These are phyloP conservation scores for Penicillium lividum DNA, from an alignment of 495 filamentous ascomycete genomes.

Conservation along the genomic window DNA sequence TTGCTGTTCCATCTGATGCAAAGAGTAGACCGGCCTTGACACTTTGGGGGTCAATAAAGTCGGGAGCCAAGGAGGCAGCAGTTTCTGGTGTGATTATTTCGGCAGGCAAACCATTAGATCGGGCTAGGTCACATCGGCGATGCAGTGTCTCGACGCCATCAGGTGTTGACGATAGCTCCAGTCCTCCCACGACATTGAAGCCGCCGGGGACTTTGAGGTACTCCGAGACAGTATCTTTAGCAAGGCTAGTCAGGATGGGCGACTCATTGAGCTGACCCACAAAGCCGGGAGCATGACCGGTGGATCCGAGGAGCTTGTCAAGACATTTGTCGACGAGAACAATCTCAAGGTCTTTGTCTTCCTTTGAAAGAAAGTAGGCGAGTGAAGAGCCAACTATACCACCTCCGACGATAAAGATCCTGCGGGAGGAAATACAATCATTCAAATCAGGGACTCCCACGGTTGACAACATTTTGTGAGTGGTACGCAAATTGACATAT, in stretches of 20 bases:
- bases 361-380: conserved; percentile 33
- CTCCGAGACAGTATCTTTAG: conserved; percentile 33
- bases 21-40: conserved; percentile 24
- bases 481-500: background rate
- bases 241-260: conserved; percentile 29
- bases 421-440: conserved; percentile 6
- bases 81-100: conserved; percentile 27
- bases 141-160: conserved; percentile 26
- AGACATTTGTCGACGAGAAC: conserved; percentile 31
- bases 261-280: conserved; percentile 43
- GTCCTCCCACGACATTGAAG: conserved; percentile 32
- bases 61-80: conserved; percentile 30
- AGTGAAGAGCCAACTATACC: conserved; percentile 48
- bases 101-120: conserved; percentile 25
- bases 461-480: conserved; percentile 11
- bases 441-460: conserved; percentile 21
- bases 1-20: conserved; percentile 32
- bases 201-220: conserved; percentile 31
- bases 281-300: conserved; percentile 36
- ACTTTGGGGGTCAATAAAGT: conserved; percentile 28
- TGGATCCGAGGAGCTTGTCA: conserved; percentile 26
- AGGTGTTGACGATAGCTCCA: conserved; percentile 31
- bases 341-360: conserved; percentile 19
- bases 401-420: conserved; percentile 44
- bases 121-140: conserved; percentile 22